Conservation (phyloP, 2,329 filamentous ascomycete species). For the Colletotrichum higginsianum region DNA sequence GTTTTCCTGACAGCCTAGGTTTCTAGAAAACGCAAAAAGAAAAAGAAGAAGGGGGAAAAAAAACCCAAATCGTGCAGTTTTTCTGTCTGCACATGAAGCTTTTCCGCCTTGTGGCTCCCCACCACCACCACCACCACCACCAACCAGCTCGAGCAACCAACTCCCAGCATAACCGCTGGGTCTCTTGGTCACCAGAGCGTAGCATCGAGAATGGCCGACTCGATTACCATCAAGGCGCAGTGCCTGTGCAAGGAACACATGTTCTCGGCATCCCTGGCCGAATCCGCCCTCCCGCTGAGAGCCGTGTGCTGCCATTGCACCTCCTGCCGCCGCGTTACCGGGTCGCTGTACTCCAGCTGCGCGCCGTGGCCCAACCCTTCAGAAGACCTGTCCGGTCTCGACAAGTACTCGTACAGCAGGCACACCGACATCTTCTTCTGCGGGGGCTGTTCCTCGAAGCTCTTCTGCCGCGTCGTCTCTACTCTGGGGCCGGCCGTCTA, state of each 20-base stretch:
- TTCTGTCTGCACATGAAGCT: no score
- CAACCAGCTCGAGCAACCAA: no score
- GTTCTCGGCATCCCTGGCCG: slow-evolving; percentile 54
- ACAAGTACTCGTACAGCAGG: slow-evolving; percentile 55
- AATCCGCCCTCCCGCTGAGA: slow-evolving; percentile 57
- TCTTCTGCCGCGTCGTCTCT: slow-evolving; percentile 56
- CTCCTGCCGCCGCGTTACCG: slow-evolving; percentile 63
- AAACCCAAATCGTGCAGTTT: no score
- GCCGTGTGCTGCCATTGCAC: slow-evolving; percentile 63
- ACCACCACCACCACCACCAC: no score
- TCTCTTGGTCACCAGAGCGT: neutral
- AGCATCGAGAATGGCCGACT: neutral
- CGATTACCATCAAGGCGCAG: slow-evolving; percentile 43
- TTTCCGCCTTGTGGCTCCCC: no score
- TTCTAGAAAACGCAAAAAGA: no score
- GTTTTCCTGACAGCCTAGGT: no score
- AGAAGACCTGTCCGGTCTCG: slow-evolving; percentile 49
- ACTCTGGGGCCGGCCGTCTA: slow-evolving; percentile 41
- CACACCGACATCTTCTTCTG: slow-evolving; percentile 58
- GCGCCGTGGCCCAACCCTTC: slow-evolving; percentile 55
- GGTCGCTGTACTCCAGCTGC: slow-evolving; percentile 57
- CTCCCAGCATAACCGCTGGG: neutral
- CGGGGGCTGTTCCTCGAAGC: slow-evolving; percentile 57
- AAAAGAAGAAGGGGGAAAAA: no score
- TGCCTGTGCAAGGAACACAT: slow-evolving; percentile 62